phyloP scores from a whole-genome alignment of 805 yeast species.

The Suhomyces prunicola region DNA sequence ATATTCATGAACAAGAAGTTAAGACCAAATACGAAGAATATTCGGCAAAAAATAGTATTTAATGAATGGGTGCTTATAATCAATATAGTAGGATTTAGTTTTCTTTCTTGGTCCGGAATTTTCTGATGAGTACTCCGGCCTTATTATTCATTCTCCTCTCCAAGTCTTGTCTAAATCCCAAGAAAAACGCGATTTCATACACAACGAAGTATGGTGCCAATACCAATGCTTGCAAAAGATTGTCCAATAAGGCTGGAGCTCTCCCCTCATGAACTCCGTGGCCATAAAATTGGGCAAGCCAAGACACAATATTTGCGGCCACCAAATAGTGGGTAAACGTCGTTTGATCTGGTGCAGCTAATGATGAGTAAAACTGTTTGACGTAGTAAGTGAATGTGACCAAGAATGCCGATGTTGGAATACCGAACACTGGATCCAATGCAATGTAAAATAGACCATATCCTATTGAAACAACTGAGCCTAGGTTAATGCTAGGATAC shows the following conservation, averaged over 20 bases:
- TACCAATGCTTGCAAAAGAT: constrained; percentile 77
- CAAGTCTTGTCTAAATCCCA: constrained; percentile 60
- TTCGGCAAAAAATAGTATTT: neutral
- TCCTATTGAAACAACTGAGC: constrained; percentile 41
- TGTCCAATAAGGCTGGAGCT: constrained; percentile 86
- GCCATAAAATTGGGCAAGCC: constrained; percentile 86
- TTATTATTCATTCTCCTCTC: constrained; percentile 46
- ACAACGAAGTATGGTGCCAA: constrained; percentile 89
- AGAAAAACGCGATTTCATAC: constrained; percentile 66
- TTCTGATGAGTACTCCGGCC: constrained; percentile 40
- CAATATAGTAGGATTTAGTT: neutral
- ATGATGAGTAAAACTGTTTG: constrained; percentile 18
- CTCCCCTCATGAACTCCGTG: constrained; percentile 79
- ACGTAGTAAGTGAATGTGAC: constrained; percentile 19
- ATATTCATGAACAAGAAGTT: constrained; percentile 58
- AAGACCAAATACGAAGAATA: constrained; percentile 34
- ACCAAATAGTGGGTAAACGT: constrained; percentile 26
- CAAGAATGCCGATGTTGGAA: constrained; percentile 27
- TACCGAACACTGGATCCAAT: constrained; percentile 48
- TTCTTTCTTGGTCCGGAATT: constrained; percentile 21
- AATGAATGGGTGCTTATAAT: neutral
- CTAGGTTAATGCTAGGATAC: constrained; percentile 41
- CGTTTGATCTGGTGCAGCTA: constrained; percentile 15
- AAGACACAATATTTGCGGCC: constrained; percentile 50
- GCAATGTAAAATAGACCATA: constrained; percentile 58